Base-by-base conservation (phyloP, 352 stramenopile genomes). In the Pythium vanterpoolii region DNA sequence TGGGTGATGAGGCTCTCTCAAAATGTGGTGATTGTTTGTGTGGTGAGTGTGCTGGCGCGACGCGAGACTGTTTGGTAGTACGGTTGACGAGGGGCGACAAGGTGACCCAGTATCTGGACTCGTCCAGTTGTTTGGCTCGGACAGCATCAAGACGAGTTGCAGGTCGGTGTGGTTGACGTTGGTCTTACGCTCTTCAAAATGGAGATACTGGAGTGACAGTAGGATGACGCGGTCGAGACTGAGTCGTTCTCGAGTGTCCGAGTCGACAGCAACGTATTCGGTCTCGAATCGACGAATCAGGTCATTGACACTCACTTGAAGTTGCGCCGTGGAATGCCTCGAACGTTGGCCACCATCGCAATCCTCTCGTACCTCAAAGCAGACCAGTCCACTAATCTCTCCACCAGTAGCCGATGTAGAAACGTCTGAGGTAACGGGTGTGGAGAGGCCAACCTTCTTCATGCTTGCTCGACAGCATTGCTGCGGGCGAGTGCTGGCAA, bases 391-490 rank as follows among this genome's bases (percentile, higher is more conserved):
- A 19, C 42, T 59, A 26, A 53, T 63, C 46, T 60, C 60, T 6
- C 18, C 18, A 5, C 57, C 21, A 1, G 30, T 21, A 0, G 27
- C 2, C 11, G 47, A n/a, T 14, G 24, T 38, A n/a, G 34, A 8
- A 6, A 16, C 8, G 11, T 53, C 42, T 27, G 31, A 16, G 6
- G 31, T 44, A 5, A 43, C 18, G 4, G 52, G 26, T 10, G 24
- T 10, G 4, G 14, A 3, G 5, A 28, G 13, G n/a, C n/a, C n/a
- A n/a, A 4, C 18, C 4, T 59, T 10, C 40, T 13, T 28, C 43
- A 71, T 71, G 14, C 53, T 71, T 5, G 64, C 64, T 30, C 45
- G 45, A 44, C 64, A 71, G 38, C 58, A 60, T 30, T 58, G 57
- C 34, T 53, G 64, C 3, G 64, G 64, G 18, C 64, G 52, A 10